Evolutionary conservation across 1,139 yeast species (phyloP).

Genomic region (Zygosaccharomyces pseudobailii): DNA sequence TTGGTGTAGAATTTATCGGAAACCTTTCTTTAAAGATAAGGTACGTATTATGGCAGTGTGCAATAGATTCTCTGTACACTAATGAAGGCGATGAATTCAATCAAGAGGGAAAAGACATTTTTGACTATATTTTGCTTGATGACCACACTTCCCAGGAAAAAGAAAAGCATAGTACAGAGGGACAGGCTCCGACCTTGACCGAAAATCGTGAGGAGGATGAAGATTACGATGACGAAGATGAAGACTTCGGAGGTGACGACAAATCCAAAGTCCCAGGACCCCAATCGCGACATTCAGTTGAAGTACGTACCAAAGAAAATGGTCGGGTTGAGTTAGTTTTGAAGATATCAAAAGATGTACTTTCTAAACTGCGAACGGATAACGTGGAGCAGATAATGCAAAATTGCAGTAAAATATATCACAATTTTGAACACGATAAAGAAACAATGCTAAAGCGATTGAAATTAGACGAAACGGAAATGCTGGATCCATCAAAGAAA

Average conservation of each 20-base stretch:
- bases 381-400: conserved; percentile 37
- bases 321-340: conserved; percentile 31
- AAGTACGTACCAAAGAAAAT: conserved; percentile 16
- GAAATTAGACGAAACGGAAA: conserved; percentile 74
- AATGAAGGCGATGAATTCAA: conserved; percentile 26
- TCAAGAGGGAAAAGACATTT: conserved; percentile 23
- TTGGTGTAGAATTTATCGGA: conserved; percentile 49
- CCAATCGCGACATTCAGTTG: conserved; percentile 12
- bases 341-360: conserved; percentile 28
- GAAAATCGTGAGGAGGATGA: conserved; percentile 3
- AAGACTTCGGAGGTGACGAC: conserved; percentile 27
- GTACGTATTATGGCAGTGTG: conserved; percentile 70
- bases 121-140: conserved; percentile 24
- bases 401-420: conserved; percentile 62
- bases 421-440: conserved; percentile 76
- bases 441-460: conserved; percentile 74
- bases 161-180: conserved; percentile 3
- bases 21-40: conserved; percentile 59
- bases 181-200: neutral
- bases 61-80: conserved; percentile 51
- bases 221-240: conserved; percentile 35
- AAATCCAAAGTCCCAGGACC: conserved; percentile 34
- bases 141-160: conserved; percentile 15
- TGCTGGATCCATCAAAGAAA: conserved; percentile 43
- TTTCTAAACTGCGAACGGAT: conserved; percentile 25